Evolutionary conservation across 139 green algal genomes (phyloP).

Genomic region (Chlamydomonas sphaeroides): DNA sequence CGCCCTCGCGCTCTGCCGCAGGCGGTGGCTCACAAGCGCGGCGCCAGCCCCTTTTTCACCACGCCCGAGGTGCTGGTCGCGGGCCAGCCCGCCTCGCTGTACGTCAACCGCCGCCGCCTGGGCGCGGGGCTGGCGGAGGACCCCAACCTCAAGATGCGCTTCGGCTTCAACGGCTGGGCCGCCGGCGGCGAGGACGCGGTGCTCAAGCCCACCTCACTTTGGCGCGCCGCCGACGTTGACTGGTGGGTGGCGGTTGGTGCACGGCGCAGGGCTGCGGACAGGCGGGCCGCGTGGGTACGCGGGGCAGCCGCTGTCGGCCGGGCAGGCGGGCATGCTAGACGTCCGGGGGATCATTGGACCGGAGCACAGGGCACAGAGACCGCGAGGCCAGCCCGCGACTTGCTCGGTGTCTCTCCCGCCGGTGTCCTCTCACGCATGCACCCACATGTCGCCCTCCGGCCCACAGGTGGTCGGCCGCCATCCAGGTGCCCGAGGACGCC

Average conservation of each 20-base stretch:
- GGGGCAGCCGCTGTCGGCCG: no score
- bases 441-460: no score
- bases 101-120: conserved; percentile 44
- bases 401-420: no score
- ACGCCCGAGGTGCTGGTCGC: conserved; percentile 42
- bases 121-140: background rate
- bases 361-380: no score
- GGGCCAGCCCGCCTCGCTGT: conserved; percentile 37
- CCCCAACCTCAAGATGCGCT: conserved; percentile 40
- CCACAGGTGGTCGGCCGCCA: conserved; percentile 12
- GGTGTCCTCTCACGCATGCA: no score
- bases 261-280: no score
- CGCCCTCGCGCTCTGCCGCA: background rate
- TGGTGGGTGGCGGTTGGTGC: no score
- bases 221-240: conserved; percentile 24
- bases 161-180: conserved; percentile 49
- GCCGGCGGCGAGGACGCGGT: background rate
- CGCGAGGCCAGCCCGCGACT: no score
- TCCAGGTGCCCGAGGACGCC: conserved; percentile 31
- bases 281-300: no score
- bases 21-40: conserved; percentile 8
- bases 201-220: conserved; percentile 25
- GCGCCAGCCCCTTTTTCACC: conserved; percentile 45
- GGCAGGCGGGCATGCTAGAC: no score
- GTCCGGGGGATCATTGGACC: no score